Conservation (phyloP, 352 stramenopile genomes). For the Phytophthora gonapodyides region DNA sequence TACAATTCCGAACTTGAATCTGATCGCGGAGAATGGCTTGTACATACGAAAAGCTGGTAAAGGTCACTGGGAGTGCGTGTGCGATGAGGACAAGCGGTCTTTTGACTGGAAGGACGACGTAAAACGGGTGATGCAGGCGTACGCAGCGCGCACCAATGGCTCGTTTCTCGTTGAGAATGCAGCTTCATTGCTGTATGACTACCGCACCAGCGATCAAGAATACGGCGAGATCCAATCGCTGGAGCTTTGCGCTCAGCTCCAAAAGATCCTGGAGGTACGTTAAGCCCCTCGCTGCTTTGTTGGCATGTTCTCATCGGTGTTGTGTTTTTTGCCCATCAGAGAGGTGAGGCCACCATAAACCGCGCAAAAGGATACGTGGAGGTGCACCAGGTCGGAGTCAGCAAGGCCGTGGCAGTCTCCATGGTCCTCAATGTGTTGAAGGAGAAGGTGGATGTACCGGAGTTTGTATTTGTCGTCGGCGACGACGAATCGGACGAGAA, state of each 20-base stretch:
- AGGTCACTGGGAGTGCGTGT: constrained; percentile 64
- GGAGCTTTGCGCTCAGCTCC: constrained; percentile 91
- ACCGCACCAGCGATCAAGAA: constrained; percentile 97
- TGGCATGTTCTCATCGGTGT: neutral
- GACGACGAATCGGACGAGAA: constrained; percentile 98
- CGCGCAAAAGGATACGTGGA: constrained; percentile 75
- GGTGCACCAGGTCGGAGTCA: constrained; percentile 75
- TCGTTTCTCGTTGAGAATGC: constrained; percentile 98
- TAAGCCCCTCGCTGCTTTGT: neutral
- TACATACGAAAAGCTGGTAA: constrained; percentile 53
- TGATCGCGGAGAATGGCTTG: constrained; percentile 74
- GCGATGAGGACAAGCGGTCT: constrained; percentile 49
- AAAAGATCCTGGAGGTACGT: constrained; percentile 91
- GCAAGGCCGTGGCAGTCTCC: constrained; percentile 60
- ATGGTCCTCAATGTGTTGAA: constrained; percentile 65
- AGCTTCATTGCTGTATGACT: constrained; percentile 98
- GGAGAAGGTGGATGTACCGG: constrained; percentile 65
- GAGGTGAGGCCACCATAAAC: constrained; percentile 56
- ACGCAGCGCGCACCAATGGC: constrained; percentile 96
- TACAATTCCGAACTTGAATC: constrained; percentile 51
- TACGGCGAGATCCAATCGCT: constrained; percentile 98
- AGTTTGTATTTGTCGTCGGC: constrained; percentile 96
- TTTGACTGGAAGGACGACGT: constrained; percentile 96
- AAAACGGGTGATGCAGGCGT: constrained; percentile 97
- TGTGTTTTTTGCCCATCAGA: constrained; percentile 31